These are phyloP conservation scores for Sugiyamaella smithiae DNA, from an alignment of 805 yeast species.

Conservation along the genomic window DNA sequence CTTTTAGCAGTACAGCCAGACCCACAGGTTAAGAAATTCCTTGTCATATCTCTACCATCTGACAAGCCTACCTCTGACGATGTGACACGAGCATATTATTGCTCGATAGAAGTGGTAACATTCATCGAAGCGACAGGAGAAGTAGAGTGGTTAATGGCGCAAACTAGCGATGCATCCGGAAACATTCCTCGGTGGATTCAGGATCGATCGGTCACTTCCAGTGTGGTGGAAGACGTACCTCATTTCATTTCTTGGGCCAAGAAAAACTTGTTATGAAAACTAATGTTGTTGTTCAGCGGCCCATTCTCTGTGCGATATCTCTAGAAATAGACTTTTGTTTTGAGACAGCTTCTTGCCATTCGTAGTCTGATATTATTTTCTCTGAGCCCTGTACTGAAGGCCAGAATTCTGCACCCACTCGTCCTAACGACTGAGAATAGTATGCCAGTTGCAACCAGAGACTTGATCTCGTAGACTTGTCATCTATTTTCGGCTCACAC, in stretches of 20 bases:
- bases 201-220: constrained; percentile 31
- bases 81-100: constrained; percentile 32
- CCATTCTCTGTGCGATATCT: constrained; percentile 18
- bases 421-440: constrained; percentile 79
- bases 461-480: constrained; percentile 46
- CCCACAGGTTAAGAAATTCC: constrained; percentile 30
- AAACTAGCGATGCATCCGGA: constrained; percentile 41
- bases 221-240: constrained; percentile 39
- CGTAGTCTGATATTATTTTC: constrained; percentile 31
- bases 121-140: constrained; percentile 23
- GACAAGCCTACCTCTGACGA: constrained; percentile 18
- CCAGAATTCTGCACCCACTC: constrained; percentile 71
- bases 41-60: constrained; percentile 38
- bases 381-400: constrained; percentile 29
- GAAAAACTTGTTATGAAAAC: constrained; percentile 9
- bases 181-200: constrained; percentile 39
- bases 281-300: background rate
- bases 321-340: constrained; percentile 40
- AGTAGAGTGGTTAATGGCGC: constrained; percentile 41
- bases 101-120: constrained; percentile 36
- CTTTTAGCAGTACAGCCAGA: constrained; percentile 31
- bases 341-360: constrained; percentile 44
- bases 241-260: constrained; percentile 32
- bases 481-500: constrained; percentile 31
- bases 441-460: constrained; percentile 79